These are phyloP conservation scores for Eucalyptus camaldulensis DNA, from an alignment of 345 rosid genomes.

Conservation along the genomic window DNA sequence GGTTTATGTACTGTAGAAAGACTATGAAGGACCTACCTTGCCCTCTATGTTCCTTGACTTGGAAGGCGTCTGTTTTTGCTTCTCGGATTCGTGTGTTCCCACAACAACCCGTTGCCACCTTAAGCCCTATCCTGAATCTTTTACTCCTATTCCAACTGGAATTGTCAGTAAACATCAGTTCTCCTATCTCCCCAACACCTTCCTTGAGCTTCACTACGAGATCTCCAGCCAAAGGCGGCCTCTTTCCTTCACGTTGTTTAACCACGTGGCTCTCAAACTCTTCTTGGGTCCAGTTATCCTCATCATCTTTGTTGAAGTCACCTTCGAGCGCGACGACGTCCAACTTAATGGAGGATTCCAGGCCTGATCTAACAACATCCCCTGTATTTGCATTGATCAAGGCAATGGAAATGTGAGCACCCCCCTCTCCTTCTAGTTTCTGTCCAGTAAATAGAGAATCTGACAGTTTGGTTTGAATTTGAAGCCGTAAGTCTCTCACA, in stretches of 20 bases:
- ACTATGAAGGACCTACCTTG: neutral
- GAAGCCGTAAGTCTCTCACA: constrained; percentile 18
- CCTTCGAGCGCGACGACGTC: constrained; percentile 26
- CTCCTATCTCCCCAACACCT: constrained; percentile 22
- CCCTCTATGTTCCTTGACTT: neutral
- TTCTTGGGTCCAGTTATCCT: constrained; percentile 10
- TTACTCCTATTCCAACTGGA: neutral
- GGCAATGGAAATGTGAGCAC: constrained; percentile 4
- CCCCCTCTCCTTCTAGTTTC: constrained; percentile 18
- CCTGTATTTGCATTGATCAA: constrained; percentile 17
- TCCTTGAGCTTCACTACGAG: constrained; percentile 19
- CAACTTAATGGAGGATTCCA: constrained; percentile 15
- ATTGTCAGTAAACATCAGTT: constrained; percentile 2
- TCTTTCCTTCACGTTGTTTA: constrained; percentile 20
- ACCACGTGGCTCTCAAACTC: constrained; percentile 21
- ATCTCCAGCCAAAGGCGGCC: constrained; percentile 22
- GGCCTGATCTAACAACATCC: constrained; percentile 12
- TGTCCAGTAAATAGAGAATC: constrained; percentile 19
- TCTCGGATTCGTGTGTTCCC: neutral
- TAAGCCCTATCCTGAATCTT: neutral
- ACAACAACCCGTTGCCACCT: neutral
- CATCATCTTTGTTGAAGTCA: constrained; percentile 19
- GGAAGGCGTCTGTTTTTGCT: neutral
- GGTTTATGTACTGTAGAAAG: neutral
- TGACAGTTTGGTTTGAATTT: constrained; percentile 7